Conservation (phyloP, 495 filamentous ascomycete genomes). For the Penicillium dipodomyicola region DNA sequence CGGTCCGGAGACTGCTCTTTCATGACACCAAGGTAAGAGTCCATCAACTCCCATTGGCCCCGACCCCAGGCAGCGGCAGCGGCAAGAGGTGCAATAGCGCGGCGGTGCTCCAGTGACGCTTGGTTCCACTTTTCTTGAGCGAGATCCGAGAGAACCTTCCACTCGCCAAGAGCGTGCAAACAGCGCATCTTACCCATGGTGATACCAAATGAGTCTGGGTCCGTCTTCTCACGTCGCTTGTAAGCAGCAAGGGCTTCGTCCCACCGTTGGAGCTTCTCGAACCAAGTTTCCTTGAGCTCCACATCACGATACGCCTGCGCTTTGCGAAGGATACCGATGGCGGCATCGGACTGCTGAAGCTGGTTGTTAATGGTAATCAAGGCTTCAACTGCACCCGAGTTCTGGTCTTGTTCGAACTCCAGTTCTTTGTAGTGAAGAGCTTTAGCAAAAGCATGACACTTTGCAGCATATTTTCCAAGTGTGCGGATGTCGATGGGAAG, state of each 20-base stretch:
- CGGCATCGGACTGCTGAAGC: constrained; percentile 93
- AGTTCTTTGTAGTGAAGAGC: constrained; percentile 98
- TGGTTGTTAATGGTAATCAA: constrained; percentile 99
- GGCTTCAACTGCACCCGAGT: constrained; percentile 91
- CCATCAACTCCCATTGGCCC: constrained; percentile 96
- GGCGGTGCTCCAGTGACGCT: constrained; percentile 77
- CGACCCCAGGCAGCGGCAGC: constrained; percentile 98
- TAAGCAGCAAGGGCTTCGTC: constrained; percentile 95
- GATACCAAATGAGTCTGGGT: constrained; percentile 77
- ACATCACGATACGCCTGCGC: constrained; percentile 93
- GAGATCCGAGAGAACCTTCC: constrained; percentile 84
- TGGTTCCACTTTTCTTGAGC: constrained; percentile 92
- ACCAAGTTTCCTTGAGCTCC: constrained; percentile 96
- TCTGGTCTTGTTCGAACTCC: constrained; percentile 96
- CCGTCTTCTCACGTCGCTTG: constrained; percentile 69
- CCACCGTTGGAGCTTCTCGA: constrained; percentile 96
- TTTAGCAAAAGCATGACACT: constrained; percentile 97
- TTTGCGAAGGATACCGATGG: constrained; percentile 92
- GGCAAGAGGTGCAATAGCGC: constrained; percentile 85
- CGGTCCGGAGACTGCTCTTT: constrained; percentile 87
- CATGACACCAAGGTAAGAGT: constrained; percentile 92
- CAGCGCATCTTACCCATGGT: constrained; percentile 99
- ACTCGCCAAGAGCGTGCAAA: constrained; percentile 94
- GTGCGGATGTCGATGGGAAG: constrained; percentile 95
- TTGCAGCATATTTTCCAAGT: constrained; percentile 85